A percentile compares a stretch with the other conserved stretches of the same genome.
These are phyloP conservation scores for Linum usitatissimum DNA, from an alignment of 345 rosid genomes.

Conservation along the genomic window DNA sequence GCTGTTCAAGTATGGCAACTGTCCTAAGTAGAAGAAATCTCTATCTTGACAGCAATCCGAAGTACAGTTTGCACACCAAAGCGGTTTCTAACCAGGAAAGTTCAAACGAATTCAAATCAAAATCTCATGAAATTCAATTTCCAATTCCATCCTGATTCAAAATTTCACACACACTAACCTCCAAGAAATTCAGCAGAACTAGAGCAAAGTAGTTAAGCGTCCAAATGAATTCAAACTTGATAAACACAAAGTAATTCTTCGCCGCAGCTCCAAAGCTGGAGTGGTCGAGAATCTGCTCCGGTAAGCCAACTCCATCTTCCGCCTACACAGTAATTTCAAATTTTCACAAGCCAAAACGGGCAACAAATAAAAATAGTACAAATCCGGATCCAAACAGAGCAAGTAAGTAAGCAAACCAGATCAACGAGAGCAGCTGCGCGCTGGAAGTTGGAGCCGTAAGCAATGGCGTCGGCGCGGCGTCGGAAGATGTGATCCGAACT, in stretches of 20 bases:
- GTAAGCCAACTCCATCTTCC: slow-evolving; percentile 86
- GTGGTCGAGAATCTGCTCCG: slow-evolving; percentile 75
- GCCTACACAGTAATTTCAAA: slow-evolving; percentile 38
- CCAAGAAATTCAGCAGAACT: slow-evolving; percentile 64
- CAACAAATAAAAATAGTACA: background rate
- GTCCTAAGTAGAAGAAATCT: slow-evolving; percentile 70
- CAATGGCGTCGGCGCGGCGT: slow-evolving; percentile 68
- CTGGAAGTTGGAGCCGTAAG: slow-evolving; percentile 65
- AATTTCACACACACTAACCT: slow-evolving; percentile 35
- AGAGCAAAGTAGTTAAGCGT: slow-evolving; percentile 77
- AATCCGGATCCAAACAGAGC: background rate
- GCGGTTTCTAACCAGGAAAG: slow-evolving; percentile 50
- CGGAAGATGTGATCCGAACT: slow-evolving; percentile 13
- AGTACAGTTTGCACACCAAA: slow-evolving; percentile 56
- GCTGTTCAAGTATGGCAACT: slow-evolving; percentile 73
- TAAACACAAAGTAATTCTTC: slow-evolving; percentile 52
- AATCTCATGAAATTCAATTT: background rate
- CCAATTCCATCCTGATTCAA: background rate
- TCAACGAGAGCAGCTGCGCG: slow-evolving; percentile 98
- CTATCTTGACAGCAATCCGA: slow-evolving; percentile 56
- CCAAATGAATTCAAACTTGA: slow-evolving; percentile 60
- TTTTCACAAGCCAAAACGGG: background rate
- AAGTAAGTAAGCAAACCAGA: slow-evolving; percentile 36
- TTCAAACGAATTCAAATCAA: background rate
- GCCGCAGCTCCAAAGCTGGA: slow-evolving; percentile 52